Evolutionary conservation across 805 yeast species (phyloP), one percentile per base, ranked within the genome.

Genomic region (Kuraishia molischiana): DNA sequence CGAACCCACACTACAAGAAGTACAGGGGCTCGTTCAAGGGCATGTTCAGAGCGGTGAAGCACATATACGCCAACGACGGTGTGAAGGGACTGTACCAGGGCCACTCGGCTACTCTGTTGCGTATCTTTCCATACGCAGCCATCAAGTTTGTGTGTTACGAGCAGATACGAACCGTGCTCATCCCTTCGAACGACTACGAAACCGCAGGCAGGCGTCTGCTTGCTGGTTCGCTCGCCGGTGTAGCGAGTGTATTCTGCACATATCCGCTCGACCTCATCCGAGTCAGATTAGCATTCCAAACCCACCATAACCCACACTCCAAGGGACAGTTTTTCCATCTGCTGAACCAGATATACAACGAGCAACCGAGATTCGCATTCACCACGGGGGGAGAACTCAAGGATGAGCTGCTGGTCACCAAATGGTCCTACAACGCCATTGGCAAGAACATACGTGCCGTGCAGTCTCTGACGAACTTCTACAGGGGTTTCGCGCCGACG

Each of bases 121-220:
- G 98, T 44, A 85, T 92, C 3, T 90, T 92, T 56, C 98, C 98
- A 1, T 92, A 92, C 56, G 97, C 98, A 3, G 95, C 96, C 9
- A 84, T 92, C 51, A 92, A 92, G 56, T 92, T 90, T 58, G 95
- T 92, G 13, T 89, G 95, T 8, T 92, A 92, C 58, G 98, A 92
- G 60, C 97, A 92, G 58, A 76, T 89, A 35, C 63, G 98, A 43
- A 68, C 84, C 10, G 39, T 83, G 2, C 58, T 92, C 42, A 92
- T 92, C 37, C 95, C 95, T 3, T 64, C 70, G 37, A 79, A 75
- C 40, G 62, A 63, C 10, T 72, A 76, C 50, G 98, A 92, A 56
- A 85, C 95, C 1, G 86, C 84, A 3, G 62, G 70, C 26, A 72
- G 97, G 50, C 66, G 98, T 44, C 67, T 89, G 42, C 48, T 84